Evolutionary conservation across 1,284 basidiomycete species (phyloP).

Genomic region (Rhodofomes roseus): DNA sequence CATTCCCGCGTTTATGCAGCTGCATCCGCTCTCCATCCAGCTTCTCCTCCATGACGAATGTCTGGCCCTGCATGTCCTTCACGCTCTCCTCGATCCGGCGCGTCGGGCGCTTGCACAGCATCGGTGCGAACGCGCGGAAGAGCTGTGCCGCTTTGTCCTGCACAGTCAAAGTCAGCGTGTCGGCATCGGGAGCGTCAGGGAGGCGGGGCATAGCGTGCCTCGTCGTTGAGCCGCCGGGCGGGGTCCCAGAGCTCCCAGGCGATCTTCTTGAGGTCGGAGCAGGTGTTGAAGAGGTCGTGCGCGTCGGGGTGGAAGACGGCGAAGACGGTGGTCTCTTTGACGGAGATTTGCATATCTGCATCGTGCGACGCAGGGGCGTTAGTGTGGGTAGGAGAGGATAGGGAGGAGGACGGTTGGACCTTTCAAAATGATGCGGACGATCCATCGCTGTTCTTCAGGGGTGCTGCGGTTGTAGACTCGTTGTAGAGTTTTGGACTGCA

Average conservation of each 20-base stretch:
- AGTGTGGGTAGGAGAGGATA: not conserved
- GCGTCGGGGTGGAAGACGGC: conserved; percentile 89
- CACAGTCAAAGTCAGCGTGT: not conserved
- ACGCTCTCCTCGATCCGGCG: conserved; percentile 78
- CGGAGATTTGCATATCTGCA: conserved; percentile 79
- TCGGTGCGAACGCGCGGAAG: conserved; percentile 85
- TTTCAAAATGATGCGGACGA: conserved; percentile 90
- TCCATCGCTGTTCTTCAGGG: conserved; percentile 86
- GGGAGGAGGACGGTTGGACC: conserved; percentile 38
- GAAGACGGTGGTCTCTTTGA: conserved; percentile 87
- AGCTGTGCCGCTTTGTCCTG: conserved; percentile 81
- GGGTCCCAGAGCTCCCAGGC: conserved; percentile 79
- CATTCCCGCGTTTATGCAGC: conserved; percentile 83
- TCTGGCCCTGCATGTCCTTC: conserved; percentile 69
- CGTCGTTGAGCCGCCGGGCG: conserved; percentile 54
- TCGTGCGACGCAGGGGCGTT: no score
- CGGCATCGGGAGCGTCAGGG: not conserved
- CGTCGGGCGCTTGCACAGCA: conserved; percentile 87
- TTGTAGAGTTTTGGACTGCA: conserved; percentile 72
- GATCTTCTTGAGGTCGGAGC: conserved; percentile 90
- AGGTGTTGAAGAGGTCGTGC: conserved; percentile 88
- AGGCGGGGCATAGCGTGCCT: conserved; percentile 34
- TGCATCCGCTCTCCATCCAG: conserved; percentile 95
- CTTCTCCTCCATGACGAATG: conserved; percentile 93
- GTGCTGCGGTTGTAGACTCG: conserved; percentile 76